Evolutionary conservation across 2,329 filamentous ascomycete genomes (phyloP).

Genomic region (Colletotrichum nymphaeae): DNA sequence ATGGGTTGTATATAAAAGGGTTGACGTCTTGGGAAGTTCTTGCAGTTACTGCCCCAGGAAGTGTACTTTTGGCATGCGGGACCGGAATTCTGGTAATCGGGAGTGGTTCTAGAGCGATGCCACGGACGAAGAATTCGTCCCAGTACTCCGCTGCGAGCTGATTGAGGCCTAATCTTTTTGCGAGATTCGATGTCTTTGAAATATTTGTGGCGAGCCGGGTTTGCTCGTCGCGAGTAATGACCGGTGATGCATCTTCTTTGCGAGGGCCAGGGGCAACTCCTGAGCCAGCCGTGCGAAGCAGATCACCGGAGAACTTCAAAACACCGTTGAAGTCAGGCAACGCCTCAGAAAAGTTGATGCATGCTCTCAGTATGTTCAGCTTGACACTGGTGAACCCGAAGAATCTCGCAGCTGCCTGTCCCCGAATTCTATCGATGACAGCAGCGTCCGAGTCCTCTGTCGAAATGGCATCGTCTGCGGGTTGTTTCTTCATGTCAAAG

Average conservation of each 20-base stretch:
- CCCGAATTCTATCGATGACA: slow-evolving; percentile 67
- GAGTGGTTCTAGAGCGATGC: slow-evolving; percentile 75
- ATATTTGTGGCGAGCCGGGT: slow-evolving; percentile 86
- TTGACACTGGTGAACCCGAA: slow-evolving; percentile 87
- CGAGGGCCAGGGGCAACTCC: slow-evolving; percentile 80
- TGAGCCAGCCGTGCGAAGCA: slow-evolving; percentile 85
- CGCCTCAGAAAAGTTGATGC: slow-evolving; percentile 93
- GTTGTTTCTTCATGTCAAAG: slow-evolving; percentile 51
- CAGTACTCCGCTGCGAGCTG: slow-evolving; percentile 87
- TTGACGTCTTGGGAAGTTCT: slow-evolving; percentile 73
- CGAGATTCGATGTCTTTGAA: slow-evolving; percentile 82
- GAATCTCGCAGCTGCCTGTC: slow-evolving; percentile 66
- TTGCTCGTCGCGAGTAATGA: slow-evolving; percentile 85
- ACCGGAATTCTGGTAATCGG: slow-evolving; percentile 71
- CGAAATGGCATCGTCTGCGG: slow-evolving; percentile 38
- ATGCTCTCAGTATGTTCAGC: slow-evolving; percentile 86
- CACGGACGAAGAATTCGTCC: slow-evolving; percentile 93
- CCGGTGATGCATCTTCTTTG: slow-evolving; percentile 75
- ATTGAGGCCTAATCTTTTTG: slow-evolving; percentile 77
- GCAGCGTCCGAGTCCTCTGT: slow-evolving; percentile 62
- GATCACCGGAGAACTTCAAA: slow-evolving; percentile 85
- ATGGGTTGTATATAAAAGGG: slow-evolving; percentile 96
- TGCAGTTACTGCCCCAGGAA: slow-evolving; percentile 61
- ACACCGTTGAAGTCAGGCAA: slow-evolving; percentile 92
- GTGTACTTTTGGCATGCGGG: slow-evolving; percentile 68